phyloP scores from a whole-genome alignment of 495 filamentous ascomycete genomes.

The Tuber melanosporum region DNA sequence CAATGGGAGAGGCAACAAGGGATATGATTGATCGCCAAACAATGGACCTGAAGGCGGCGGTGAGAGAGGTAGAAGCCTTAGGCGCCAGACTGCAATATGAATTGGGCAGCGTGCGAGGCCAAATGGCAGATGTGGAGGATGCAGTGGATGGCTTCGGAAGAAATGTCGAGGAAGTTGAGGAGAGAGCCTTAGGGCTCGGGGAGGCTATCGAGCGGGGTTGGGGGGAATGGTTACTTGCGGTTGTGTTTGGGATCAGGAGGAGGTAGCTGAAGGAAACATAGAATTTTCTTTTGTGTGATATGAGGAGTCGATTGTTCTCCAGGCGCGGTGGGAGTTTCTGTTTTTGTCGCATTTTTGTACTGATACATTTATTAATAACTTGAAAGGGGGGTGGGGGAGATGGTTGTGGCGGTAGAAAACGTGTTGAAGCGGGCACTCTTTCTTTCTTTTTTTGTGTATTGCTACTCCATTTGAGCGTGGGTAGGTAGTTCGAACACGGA shows the following conservation, averaged over 20 bases:
- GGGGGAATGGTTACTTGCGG: conserved; percentile 49
- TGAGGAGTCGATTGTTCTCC: background rate
- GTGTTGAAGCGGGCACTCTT: background rate
- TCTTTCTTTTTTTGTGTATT: background rate
- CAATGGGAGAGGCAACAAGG: conserved; percentile 57
- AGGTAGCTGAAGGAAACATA: background rate
- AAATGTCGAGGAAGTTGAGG: conserved; percentile 73
- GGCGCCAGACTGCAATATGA: conserved; percentile 92
- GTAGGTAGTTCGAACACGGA: background rate
- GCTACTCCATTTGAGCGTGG: background rate
- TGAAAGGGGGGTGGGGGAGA: background rate
- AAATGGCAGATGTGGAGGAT: conserved; percentile 82
- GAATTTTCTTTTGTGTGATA: background rate
- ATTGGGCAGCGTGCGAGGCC: conserved; percentile 68
- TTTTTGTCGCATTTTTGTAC: background rate
- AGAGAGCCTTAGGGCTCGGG: conserved; percentile 58
- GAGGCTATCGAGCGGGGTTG: conserved; percentile 57
- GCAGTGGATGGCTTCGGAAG: conserved; percentile 72
- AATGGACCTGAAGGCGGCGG: conserved; percentile 59
- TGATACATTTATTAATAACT: background rate
- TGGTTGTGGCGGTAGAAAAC: background rate
- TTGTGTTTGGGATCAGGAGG: conserved; percentile 40
- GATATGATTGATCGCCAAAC: conserved; percentile 64
- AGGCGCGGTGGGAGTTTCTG: background rate
- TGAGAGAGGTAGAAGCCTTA: conserved; percentile 75